Evolutionary conservation across 2,329 filamentous ascomycete genomes (phyloP), one percentile per base, ranked within the genome.

Genomic region (Ascochyta lentis): DNA sequence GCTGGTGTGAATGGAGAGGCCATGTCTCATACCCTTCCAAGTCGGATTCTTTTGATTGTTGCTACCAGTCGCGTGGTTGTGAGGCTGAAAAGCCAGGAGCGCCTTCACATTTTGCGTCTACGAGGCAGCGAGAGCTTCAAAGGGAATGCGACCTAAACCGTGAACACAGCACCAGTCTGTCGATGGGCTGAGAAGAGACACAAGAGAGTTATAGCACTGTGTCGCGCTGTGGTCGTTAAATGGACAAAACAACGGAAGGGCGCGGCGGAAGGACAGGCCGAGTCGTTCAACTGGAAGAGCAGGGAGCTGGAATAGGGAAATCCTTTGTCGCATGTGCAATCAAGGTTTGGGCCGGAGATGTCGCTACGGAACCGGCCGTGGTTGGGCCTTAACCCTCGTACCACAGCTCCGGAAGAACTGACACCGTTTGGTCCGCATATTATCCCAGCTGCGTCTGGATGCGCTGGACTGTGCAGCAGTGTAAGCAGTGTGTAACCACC

Each of bases 1-100:
- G 64, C 66, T 43, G 68, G 68, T 16, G 68, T 65, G 45, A 72
- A 72, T 8, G 64, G 63, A 44, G 67, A 68, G 49, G 50, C 51
- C 62, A 65, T 65, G 22, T 54, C 38, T 56, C 53, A 48, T 53
- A 42, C 16, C 49, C 27, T 24, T 40, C n/a, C 10, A 19, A n/a
- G 39, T 19, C 42, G 19, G 19, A 19, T 19, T 19, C 19, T 19
- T 37, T 33, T 16, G 35, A n/a, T 34, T 19, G 44, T 42, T 35
- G 29, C 12, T 34, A 35, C 48, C 35, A 41, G 54, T 49, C 45
- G 54, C 46, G 59, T 42, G 38, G 37, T 31, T 38, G 33, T n/a
- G 22, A 54, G 56, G 56, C 56, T 61, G 56, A 48, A 19, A 29
- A 27, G 53, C 41, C 31, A 26, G 52, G 42, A 58, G 19, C 43